Evolutionary conservation across 371 early-diverging fungal species (phyloP).

Genomic region (Haplosporangium sp.): DNA sequence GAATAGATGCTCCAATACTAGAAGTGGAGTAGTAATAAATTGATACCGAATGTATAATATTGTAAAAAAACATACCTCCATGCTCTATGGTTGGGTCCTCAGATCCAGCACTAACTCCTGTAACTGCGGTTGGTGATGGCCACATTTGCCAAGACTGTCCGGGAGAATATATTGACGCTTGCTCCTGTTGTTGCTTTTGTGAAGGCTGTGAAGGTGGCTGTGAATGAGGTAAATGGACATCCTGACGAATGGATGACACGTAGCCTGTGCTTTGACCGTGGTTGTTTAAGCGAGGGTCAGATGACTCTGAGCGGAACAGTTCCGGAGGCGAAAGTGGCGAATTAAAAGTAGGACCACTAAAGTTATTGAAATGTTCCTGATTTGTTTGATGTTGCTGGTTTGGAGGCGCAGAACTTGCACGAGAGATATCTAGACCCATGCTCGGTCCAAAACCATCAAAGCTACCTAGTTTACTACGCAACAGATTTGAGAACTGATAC

Average conservation of each 20-base stretch:
- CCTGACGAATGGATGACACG: conserved; percentile 11
- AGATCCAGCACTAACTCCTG: conserved; percentile 19
- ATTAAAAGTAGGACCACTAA: conserved; percentile 32
- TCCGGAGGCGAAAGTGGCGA: conserved; percentile 35
- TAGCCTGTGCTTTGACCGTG: neutral
- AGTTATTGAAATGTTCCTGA: conserved; percentile 23
- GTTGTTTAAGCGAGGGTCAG: conserved; percentile 16
- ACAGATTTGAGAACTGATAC: conserved; percentile 22
- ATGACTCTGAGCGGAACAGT: conserved; percentile 30
- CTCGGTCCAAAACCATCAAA: conserved; percentile 30
- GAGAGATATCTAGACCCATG: conserved; percentile 36
- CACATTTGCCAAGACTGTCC: conserved; percentile 53
- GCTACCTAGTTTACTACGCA: conserved; percentile 43
- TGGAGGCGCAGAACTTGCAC: conserved; percentile 45
- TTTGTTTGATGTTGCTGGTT: conserved; percentile 31
- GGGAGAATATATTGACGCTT: conserved; percentile 37
- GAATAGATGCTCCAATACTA: neutral
- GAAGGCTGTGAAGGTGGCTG: conserved; percentile 33
- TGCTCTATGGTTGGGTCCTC: conserved; percentile 25
- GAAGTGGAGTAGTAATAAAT: too few species aligned
- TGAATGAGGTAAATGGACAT: conserved; percentile 26
- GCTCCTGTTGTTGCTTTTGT: conserved; percentile 10
- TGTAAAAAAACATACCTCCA: conserved; percentile 1
- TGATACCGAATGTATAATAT: too few species aligned
- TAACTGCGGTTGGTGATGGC: conserved; percentile 18